Evolutionary conservation across 345 rosid species (phyloP).

Genomic region (Ceriops tagal): DNA sequence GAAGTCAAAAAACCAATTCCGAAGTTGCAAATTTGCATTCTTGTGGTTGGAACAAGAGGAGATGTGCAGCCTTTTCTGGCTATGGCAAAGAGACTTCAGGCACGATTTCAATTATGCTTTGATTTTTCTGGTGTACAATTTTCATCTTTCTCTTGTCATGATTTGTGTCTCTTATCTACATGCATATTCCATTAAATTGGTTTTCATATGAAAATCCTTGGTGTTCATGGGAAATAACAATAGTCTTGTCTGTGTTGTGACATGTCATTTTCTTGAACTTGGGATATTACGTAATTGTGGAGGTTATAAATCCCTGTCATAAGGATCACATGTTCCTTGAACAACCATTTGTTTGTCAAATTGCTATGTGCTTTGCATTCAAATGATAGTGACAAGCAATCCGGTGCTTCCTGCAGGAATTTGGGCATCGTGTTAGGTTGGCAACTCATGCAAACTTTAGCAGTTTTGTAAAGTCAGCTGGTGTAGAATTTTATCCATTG

Average conservation of each 20-base stretch:
- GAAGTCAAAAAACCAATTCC: constrained; percentile 63
- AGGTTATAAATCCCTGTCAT: background rate
- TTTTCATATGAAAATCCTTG: background rate
- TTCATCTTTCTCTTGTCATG: constrained; percentile 4
- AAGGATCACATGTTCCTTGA: background rate
- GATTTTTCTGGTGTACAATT: constrained; percentile 3
- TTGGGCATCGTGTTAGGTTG: constrained; percentile 88
- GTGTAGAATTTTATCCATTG: constrained; percentile 84
- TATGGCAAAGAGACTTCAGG: constrained; percentile 97
- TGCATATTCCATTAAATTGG: background rate
- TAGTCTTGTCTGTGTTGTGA: background rate
- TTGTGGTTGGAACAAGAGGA: constrained; percentile 98
- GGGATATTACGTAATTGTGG: background rate
- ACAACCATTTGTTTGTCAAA: background rate
- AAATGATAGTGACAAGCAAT: constrained; percentile 1
- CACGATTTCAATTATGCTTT: constrained; percentile 23
- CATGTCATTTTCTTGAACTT: background rate
- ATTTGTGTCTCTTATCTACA: background rate
- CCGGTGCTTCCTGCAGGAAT: constrained; percentile 54
- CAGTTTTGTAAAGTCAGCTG: constrained; percentile 73
- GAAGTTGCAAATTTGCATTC: constrained; percentile 68
- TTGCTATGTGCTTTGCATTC: background rate
- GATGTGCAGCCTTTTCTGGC: constrained; percentile 97
- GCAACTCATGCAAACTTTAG: constrained; percentile 92
- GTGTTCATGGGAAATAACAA: background rate